A percentile compares a stretch with the other conserved stretches of the same genome.
phyloP scores from a whole-genome alignment of 2,329 filamentous ascomycete genomes.

The Cercospora berteroae region DNA sequence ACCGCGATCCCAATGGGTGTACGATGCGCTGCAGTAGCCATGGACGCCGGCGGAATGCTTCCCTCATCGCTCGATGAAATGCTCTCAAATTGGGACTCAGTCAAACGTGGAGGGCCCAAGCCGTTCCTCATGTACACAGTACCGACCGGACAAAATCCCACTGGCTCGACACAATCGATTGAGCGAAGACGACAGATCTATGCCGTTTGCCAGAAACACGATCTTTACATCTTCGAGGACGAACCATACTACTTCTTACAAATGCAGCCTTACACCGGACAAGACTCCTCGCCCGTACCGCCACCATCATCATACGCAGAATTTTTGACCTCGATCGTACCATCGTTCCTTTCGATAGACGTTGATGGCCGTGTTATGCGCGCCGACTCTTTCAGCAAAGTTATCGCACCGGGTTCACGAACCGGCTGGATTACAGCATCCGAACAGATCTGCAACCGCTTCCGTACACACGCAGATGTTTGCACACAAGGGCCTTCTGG shows the following conservation, averaged over 20 bases:
- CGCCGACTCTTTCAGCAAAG: conserved; percentile 92
- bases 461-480: conserved; percentile 76
- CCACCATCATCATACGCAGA: conserved; percentile 63
- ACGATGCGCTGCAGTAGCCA: conserved; percentile 58
- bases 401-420: conserved; percentile 81
- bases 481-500: conserved; percentile 83
- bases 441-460: conserved; percentile 79
- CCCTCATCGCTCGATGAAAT: conserved; percentile 62
- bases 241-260: conserved; percentile 95
- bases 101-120: conserved; percentile 57
- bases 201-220: conserved; percentile 74
- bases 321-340: conserved; percentile 71
- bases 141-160: conserved; percentile 86
- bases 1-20: conserved; percentile 63
- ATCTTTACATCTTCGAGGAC: conserved; percentile 84
- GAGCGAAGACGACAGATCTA: conserved; percentile 72
- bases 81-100: conserved; percentile 63
- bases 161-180: conserved; percentile 73
- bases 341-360: conserved; percentile 79
- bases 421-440: conserved; percentile 90
- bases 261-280: conserved; percentile 70
- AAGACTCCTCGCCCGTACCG: conserved; percentile 51
- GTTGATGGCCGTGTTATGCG: conserved; percentile 82
- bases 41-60: conserved; percentile 66
- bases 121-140: conserved; percentile 69